Evolutionary conservation across 2,329 filamentous ascomycete species (phyloP).

Genomic region (Penicillium janthinellum): DNA sequence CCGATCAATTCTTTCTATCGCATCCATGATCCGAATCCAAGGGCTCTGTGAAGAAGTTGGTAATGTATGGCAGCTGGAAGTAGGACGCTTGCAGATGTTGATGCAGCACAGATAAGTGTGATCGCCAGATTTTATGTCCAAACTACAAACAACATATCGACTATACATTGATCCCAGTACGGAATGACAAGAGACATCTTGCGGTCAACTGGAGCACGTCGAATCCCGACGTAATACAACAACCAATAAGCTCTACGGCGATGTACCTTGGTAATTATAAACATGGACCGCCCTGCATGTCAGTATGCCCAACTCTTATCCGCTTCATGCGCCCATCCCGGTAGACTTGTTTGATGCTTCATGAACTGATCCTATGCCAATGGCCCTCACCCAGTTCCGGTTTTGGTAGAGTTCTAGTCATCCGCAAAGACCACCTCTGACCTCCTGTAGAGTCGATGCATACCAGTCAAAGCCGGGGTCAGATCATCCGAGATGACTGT

Average conservation of each 20-base stretch:
- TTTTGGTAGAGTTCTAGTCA: background rate
- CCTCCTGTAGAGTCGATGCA: background rate
- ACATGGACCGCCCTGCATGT: background rate
- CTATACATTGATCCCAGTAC: background rate
- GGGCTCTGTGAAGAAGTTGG: background rate
- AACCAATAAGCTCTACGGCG: background rate
- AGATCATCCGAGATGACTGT: background rate
- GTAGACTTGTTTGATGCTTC: background rate
- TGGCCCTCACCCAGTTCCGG: background rate
- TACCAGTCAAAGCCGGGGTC: background rate
- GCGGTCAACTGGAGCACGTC: background rate
- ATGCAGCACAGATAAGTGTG: background rate
- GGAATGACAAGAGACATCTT: too few relatives aligned
- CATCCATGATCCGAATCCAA: background rate
- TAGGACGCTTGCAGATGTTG: background rate
- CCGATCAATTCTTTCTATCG: slow-evolving; percentile 17
- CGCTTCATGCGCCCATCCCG: background rate
- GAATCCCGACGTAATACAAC: background rate
- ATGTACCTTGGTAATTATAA: background rate
- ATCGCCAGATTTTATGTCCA: background rate
- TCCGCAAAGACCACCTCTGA: background rate
- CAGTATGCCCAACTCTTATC: background rate
- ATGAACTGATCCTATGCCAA: background rate
- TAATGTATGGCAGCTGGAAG: background rate
- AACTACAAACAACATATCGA: background rate